Conservation (phyloP, 805 yeast genomes). For the Candida coquimbonensis region DNA sequence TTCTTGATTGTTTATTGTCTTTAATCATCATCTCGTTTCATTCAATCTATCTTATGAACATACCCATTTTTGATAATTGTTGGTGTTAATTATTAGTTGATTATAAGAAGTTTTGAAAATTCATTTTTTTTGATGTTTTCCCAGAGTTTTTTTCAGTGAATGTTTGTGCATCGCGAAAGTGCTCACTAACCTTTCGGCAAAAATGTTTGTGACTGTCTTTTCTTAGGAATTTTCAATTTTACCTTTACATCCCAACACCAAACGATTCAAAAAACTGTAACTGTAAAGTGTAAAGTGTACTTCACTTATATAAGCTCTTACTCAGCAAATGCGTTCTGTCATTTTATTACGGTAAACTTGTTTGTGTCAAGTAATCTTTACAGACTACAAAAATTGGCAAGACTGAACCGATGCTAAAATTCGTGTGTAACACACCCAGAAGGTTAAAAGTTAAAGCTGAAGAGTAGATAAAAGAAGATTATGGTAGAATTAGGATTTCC, state of each 20-base stretch:
- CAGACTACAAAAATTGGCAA: too few relatives aligned
- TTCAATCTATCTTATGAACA: constrained; percentile 7
- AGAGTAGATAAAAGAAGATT: too few relatives aligned
- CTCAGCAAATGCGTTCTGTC: too few relatives aligned
- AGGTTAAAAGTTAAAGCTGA: too few relatives aligned
- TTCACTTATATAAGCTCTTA: too few relatives aligned
- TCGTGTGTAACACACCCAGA: too few relatives aligned
- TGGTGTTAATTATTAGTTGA: constrained; percentile 12
- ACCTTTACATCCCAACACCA: constrained; percentile 15
- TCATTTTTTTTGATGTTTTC: constrained; percentile 6
- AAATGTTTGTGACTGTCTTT: constrained; percentile 7
- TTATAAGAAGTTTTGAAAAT: constrained; percentile 4
- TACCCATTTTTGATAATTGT: constrained; percentile 26
- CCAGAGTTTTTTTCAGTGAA: not conserved
- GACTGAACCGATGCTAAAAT: too few relatives aligned
- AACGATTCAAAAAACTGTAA: too few relatives aligned
- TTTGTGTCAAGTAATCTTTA: too few relatives aligned
- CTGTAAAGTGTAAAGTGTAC: too few relatives aligned
- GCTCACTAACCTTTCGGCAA: constrained; percentile 11
- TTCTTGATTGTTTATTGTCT: too few relatives aligned
- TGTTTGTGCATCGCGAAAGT: constrained; percentile 8
- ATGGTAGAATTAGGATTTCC: too few relatives aligned
- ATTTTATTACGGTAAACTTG: not conserved
- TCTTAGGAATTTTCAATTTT: not conserved
- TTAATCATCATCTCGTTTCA: not conserved